Evolutionary conservation across 1,284 basidiomycete species (phyloP).

Genomic region (Gomphus bonarii): DNA sequence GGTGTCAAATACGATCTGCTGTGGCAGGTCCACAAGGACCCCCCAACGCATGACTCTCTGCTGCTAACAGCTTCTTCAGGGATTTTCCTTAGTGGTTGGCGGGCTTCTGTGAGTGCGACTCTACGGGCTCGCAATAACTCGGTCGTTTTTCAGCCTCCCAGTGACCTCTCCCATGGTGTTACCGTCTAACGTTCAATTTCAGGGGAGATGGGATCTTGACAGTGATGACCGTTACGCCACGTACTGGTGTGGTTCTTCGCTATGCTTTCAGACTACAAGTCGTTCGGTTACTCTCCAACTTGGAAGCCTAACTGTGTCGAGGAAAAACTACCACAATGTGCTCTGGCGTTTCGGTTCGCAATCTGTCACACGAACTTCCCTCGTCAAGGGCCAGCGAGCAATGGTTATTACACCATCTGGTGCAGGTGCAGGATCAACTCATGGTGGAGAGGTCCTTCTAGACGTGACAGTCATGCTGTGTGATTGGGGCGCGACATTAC

Average conservation of each 20-base stretch:
- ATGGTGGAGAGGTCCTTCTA: background rate
- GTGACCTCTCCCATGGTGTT: background rate
- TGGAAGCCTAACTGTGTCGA: background rate
- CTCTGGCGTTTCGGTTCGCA: constrained; percentile 8
- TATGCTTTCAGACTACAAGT: background rate
- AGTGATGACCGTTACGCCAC: constrained; percentile 1
- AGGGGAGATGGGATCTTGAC: constrained; percentile 5
- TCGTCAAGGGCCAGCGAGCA: background rate
- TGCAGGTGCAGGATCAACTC: background rate
- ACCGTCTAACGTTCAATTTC: constrained; percentile 2
- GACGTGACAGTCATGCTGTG: constrained; percentile 7
- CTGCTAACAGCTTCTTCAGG: too few species aligned
- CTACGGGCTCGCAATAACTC: too few species aligned
- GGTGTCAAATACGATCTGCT: too few species aligned
- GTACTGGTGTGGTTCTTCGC: constrained; percentile 7
- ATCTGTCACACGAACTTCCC: background rate
- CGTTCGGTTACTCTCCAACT: constrained; percentile 6
- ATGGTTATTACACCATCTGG: constrained; percentile 6
- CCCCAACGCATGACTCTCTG: too few species aligned
- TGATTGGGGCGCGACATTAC: constrained; percentile 7
- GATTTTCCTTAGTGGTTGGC: too few species aligned
- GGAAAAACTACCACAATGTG: constrained; percentile 9
- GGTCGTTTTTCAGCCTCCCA: too few species aligned
- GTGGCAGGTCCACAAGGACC: too few species aligned
- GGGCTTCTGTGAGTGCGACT: too few species aligned